Conservation (phyloP, 2,329 filamentous ascomycete species). For the Periconia sp. region DNA sequence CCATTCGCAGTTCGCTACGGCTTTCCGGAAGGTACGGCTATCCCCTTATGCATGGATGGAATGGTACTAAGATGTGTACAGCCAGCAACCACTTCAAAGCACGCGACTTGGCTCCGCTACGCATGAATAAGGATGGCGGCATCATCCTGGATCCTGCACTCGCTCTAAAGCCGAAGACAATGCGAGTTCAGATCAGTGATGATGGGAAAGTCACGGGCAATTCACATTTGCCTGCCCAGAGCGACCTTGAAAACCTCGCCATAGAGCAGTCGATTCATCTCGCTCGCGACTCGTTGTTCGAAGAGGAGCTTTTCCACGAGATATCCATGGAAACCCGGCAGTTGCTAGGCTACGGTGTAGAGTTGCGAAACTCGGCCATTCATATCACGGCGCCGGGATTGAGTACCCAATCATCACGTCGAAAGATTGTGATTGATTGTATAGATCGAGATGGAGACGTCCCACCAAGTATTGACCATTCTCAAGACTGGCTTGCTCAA, state of each 20-base stretch:
- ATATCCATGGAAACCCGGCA: constrained; percentile 80
- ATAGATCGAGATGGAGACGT: constrained; percentile 62
- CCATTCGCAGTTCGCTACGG: constrained; percentile 89
- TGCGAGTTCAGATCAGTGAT: constrained; percentile 71
- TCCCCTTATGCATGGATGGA: background rate
- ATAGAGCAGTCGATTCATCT: constrained; percentile 74
- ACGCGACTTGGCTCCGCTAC: constrained; percentile 80
- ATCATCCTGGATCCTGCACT: constrained; percentile 75
- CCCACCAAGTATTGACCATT: constrained; percentile 22
- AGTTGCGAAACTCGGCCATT: constrained; percentile 59
- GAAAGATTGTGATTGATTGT: constrained; percentile 70
- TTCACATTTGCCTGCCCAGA: constrained; percentile 47
- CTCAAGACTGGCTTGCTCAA: constrained; percentile 63
- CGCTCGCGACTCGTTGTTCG: constrained; percentile 78
- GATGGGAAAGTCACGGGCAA: constrained; percentile 64
- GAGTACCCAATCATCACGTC: constrained; percentile 52
- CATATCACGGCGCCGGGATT: constrained; percentile 31
- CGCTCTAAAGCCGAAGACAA: constrained; percentile 60
- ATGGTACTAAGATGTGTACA: constrained; percentile 26
- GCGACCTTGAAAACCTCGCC: constrained; percentile 55
- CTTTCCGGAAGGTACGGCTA: constrained; percentile 71
- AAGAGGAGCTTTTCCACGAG: constrained; percentile 90
- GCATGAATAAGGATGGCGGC: constrained; percentile 74
- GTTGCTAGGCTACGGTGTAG: constrained; percentile 73
- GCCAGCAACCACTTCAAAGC: constrained; percentile 65